Base-by-base conservation (phyloP, 805 yeast genomes). In the Yueomyces sinensis region DNA sequence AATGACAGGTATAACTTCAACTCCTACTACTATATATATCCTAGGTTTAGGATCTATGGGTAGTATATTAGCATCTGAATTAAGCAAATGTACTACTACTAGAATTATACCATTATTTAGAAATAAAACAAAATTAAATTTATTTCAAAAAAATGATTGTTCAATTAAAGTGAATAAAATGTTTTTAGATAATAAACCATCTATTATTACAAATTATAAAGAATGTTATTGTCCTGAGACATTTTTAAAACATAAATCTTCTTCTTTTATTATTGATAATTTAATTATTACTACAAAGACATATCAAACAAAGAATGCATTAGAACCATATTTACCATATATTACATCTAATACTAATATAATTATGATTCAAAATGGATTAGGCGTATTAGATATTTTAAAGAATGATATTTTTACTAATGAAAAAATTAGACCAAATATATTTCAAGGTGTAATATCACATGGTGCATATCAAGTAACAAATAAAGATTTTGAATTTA, bases 301-400 rank as follows among this genome's bases (percentile, higher is more conserved):
- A 0, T 74, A 78, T 40, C 82, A 80, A 47, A 80, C 94, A 0
- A 58, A 65, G 17, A 52, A 55, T 3, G 93, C 96, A 0, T 39
- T 87, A 14, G 49, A 46, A 24, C 78, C 79, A 3, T 62, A 74
- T 34, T 40, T 72, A 16, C 63, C 67, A 1, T 58, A 58, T 36
- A 64, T 89, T 20, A 54, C 58, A 20, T 49, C 59, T 2, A 50
- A 63, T 3, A 72, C 94, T 2, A 78, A 74, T 39, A 58, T 87
- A 11, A 48, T 89, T 27, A 56, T 91, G 17, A 56, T 89, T 5
- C 97, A 91, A 45, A 91, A 91, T 53, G 98, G 98, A 1, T 66
- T 86, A 64, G 97, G 97, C 9, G 76, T 81, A 17, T 61, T 71
- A 5, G 81, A 80, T 9, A 63, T 66, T 29, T 50, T 86, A 24